Conservation (phyloP, 768 basidiomycete species). For the Postia placenta region DNA sequence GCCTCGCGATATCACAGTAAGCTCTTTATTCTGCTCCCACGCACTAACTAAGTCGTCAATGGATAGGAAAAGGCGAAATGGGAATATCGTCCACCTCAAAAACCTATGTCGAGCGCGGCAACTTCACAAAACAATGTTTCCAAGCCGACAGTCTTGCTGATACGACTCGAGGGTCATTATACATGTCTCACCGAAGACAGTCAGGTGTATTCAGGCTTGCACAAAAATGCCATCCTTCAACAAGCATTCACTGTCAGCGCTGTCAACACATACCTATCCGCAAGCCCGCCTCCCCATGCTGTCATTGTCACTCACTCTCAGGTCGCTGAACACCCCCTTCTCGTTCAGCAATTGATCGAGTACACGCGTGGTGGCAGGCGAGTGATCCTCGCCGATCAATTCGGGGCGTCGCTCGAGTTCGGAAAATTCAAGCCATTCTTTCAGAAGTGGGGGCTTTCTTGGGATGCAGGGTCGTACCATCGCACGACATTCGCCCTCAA, state of each 20-base stretch:
- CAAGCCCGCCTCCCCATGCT: constrained; percentile 9
- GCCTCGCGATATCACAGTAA: neutral
- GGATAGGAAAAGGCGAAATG: neutral
- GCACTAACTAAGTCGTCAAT: neutral
- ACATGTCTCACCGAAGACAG: neutral
- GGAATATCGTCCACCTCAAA: neutral
- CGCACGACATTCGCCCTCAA: constrained; percentile 33
- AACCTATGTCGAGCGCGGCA: neutral
- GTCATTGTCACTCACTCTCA: constrained; percentile 34
- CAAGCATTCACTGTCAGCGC: neutral
- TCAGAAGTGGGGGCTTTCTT: constrained; percentile 27
- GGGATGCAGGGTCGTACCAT: constrained; percentile 35
- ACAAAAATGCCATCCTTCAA: constrained; percentile 3
- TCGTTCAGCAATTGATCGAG: constrained; percentile 13
- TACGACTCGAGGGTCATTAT: neutral
- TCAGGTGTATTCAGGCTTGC: constrained; percentile 6
- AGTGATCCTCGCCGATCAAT: constrained; percentile 29
- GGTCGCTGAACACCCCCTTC: constrained; percentile 16
- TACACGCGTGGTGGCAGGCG: constrained; percentile 33
- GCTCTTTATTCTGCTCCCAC: neutral
- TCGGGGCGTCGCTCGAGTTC: constrained; percentile 23
- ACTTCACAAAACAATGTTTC: neutral
- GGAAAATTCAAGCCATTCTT: constrained; percentile 4
- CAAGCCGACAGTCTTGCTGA: neutral
- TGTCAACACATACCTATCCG: constrained; percentile 2